phyloP scores from a whole-genome alignment of 2,329 filamentous ascomycete genomes.

The Metarhizium album region DNA sequence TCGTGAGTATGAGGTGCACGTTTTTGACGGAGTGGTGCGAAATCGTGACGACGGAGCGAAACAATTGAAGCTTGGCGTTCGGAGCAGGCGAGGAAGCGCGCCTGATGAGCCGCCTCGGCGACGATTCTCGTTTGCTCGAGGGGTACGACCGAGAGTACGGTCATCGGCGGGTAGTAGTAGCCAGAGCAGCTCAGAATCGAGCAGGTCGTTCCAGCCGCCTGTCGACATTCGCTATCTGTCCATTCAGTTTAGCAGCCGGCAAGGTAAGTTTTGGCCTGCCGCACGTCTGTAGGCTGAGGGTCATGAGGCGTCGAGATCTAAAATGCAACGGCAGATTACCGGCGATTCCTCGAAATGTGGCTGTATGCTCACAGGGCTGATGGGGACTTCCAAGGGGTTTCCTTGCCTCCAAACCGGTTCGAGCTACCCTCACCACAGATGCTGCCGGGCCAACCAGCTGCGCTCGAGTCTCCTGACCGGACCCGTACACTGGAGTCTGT shows the following conservation, averaged over 20 bases:
- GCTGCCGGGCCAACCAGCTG: constrained; percentile 17
- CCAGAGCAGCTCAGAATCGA: constrained; percentile 12
- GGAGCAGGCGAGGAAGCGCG: constrained; percentile 29
- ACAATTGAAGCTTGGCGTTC: constrained; percentile 31
- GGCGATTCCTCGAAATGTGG: constrained; percentile 36
- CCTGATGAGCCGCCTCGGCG: constrained; percentile 26
- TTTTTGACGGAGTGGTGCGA: constrained; percentile 36
- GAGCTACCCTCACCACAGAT: constrained; percentile 38
- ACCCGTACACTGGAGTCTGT: constrained; percentile 6
- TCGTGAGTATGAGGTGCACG: constrained; percentile 36
- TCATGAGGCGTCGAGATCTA: not conserved
- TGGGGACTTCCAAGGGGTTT: constrained; percentile 33
- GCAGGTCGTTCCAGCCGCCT: constrained; percentile 12
- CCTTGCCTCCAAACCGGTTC: constrained; percentile 33
- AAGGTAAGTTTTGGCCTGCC: constrained; percentile 25
- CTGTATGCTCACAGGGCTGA: constrained; percentile 34
- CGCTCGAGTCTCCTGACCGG: constrained; percentile 3
- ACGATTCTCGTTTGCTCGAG: constrained; percentile 32
- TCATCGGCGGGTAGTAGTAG: constrained; percentile 16
- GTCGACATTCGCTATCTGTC: constrained; percentile 37
- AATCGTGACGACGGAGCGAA: constrained; percentile 34
- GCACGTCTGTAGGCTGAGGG: too few relatives aligned
- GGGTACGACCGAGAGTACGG: constrained; percentile 29
- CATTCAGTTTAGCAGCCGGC: constrained; percentile 37
- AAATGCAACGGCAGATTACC: constrained; percentile 26